phyloP scores from a whole-genome alignment of 495 filamentous ascomycete genomes.

The Hypomontagnella submonticulosa region DNA sequence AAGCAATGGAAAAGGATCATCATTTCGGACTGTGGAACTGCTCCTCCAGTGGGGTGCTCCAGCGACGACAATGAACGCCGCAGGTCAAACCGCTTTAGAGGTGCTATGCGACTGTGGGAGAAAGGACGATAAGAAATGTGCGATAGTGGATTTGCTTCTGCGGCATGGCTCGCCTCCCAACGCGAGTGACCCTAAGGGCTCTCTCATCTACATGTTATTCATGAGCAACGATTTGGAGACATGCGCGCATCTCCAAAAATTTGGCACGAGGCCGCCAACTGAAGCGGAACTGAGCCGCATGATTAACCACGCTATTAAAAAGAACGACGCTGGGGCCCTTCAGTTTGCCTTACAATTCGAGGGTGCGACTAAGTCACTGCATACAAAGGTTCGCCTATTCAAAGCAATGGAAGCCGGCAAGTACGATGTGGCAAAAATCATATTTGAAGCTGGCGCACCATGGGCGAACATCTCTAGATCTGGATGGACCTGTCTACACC shows the following conservation, averaged over 20 bases:
- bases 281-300: not conserved
- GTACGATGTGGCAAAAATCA: not conserved
- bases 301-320: conserved; percentile 1
- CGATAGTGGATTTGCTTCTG: conserved; percentile 9
- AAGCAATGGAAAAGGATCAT: not conserved
- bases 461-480: not conserved
- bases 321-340: not conserved
- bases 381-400: not conserved
- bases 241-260: not conserved
- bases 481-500: conserved; percentile 4
- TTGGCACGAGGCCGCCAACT: not conserved
- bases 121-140: not conserved
- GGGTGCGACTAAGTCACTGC: not conserved
- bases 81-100: conserved; percentile 4
- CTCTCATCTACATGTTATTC: conserved; percentile 1
- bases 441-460: conserved; percentile 17
- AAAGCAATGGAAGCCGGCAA: not conserved
- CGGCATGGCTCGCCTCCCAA: conserved; percentile 1
- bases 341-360: conserved; percentile 12
- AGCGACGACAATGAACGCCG: not conserved
- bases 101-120: not conserved
- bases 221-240: conserved; percentile 1
- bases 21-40: not conserved
- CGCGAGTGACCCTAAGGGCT: not conserved
- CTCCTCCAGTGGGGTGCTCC: conserved; percentile 23